Evolutionary conservation across 176 grass and related monocot genomes (phyloP), one percentile per base, ranked within the genome.

Genomic region (Cenchrus fungigraminus): DNA sequence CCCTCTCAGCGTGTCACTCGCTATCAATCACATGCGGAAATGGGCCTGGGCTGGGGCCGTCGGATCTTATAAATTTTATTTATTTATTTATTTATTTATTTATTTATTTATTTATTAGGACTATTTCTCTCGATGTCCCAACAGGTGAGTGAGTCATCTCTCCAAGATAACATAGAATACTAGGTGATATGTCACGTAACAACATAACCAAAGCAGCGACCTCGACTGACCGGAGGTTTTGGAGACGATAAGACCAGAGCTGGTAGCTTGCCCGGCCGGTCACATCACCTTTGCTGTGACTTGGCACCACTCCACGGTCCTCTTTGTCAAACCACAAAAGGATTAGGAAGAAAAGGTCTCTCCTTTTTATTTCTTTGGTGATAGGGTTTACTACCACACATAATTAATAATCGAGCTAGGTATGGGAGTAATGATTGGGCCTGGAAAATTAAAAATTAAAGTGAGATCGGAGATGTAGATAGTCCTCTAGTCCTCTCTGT

Each of bases 271-370:
- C 22, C 22, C 4, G 64, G 56, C 82, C 82, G 49, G 49, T 51
- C 73, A 68, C 72, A 69, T 58, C 73, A 77, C 29, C 5, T 9
- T 45, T 54, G 8, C 37, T 19, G 47, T 55, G n/a, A 29, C 34
- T 19, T 45, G 47, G 65, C n/a, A 31, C n/a, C 61, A 55, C 34
- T 6, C 6, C 9, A 25, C 11, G 9, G 0, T 3, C 19, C 20
- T 54, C 31, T 65, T 31, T 46, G 58, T 86, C 77, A 81, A 87
- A 74, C 85, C 47, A 74, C 73, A 85, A 8, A 85, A 8, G 52
- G 16, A 76, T 37, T 57, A 57, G 16, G 0, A 53, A 25, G 49
- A 20, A 13, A 61, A 20, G 59, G 37, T 40, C 59, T 62, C 22
- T 4, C 9, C 9, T 28, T 62, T 59, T 12, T 46, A 49, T 51